phyloP scores from a whole-genome alignment of 768 basidiomycete species.

The Mrakia hoshinonis region DNA sequence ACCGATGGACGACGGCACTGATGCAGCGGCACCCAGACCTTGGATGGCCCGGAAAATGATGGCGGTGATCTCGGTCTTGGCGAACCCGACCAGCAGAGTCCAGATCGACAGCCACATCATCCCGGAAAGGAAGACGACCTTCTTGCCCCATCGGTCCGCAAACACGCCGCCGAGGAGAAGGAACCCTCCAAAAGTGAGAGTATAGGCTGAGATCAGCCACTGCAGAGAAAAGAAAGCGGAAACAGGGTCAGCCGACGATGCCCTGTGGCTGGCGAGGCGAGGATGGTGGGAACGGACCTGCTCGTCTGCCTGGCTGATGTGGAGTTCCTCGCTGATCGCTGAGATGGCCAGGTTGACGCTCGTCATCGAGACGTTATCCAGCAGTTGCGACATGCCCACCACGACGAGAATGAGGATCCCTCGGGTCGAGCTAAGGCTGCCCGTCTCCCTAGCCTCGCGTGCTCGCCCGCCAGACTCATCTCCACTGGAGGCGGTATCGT shows the following conservation, averaged over 20 bases:
- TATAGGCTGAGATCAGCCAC: slow-evolving; percentile 30
- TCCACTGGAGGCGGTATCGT: neutral
- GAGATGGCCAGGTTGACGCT: slow-evolving; percentile 31
- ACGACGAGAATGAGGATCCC: slow-evolving; percentile 2
- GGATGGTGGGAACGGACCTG: neutral
- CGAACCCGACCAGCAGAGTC: slow-evolving; percentile 1
- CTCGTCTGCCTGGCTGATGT: slow-evolving; percentile 25
- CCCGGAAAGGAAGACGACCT: slow-evolving; percentile 23
- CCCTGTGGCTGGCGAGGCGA: neutral
- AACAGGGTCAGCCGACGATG: too few relatives aligned
- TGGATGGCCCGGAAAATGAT: slow-evolving; percentile 20
- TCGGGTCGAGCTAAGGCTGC: slow-evolving; percentile 2
- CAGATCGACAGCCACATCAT: slow-evolving; percentile 20
- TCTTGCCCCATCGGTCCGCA: slow-evolving; percentile 31
- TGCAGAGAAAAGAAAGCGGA: neutral
- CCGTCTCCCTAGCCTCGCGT: slow-evolving; percentile 12
- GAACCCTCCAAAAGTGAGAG: slow-evolving; percentile 30
- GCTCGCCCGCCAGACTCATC: neutral
- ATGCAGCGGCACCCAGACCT: slow-evolving; percentile 30
- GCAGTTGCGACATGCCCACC: slow-evolving; percentile 17
- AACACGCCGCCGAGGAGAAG: slow-evolving; percentile 30
- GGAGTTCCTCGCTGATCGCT: slow-evolving; percentile 25
- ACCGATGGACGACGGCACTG: slow-evolving; percentile 29
- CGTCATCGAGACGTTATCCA: slow-evolving; percentile 26
- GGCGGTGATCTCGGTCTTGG: slow-evolving; percentile 4